Evolutionary conservation across 345 rosid genomes (phyloP).

Genomic region (Clarkia xantiana): DNA sequence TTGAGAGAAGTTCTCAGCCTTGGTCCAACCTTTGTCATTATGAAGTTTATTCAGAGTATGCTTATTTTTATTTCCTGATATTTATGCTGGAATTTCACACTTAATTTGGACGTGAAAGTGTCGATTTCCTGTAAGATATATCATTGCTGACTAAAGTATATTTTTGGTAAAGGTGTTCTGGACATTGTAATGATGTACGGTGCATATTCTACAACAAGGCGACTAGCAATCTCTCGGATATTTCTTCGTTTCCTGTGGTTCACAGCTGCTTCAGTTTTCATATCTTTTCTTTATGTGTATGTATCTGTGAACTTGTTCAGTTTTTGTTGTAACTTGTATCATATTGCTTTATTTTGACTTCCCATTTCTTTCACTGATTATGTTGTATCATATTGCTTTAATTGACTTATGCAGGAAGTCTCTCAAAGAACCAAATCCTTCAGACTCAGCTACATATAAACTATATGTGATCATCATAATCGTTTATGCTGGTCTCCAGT

Average conservation of each 20-base stretch:
- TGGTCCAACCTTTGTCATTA: constrained; percentile 88
- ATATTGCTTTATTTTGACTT: constrained; percentile 5
- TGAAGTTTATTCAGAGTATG: constrained; percentile 89
- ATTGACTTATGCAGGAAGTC: constrained; percentile 39
- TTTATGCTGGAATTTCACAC: constrained; percentile 1
- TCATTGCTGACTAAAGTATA: constrained; percentile 9
- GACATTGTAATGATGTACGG: constrained; percentile 94
- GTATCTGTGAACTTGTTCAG: constrained; percentile 14
- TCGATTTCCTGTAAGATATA: neutral
- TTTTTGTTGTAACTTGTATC: constrained; percentile 9
- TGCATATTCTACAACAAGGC: constrained; percentile 79
- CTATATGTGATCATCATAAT: constrained; percentile 63
- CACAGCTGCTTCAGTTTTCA: constrained; percentile 49
- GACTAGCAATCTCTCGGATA: constrained; percentile 69
- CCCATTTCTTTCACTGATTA: constrained; percentile 1
- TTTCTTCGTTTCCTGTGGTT: constrained; percentile 84
- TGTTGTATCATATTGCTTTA: neutral
- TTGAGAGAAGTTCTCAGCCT: constrained; percentile 65
- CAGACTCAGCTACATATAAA: constrained; percentile 37
- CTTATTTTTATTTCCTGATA: neutral
- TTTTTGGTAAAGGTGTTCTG: constrained; percentile 50
- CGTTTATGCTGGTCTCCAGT: constrained; percentile 70
- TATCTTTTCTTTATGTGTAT: constrained; percentile 88
- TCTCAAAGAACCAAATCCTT: constrained; percentile 39
- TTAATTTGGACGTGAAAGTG: neutral